phyloP scores from a whole-genome alignment of 306 rosid species.

The Bauhinia variegata region DNA sequence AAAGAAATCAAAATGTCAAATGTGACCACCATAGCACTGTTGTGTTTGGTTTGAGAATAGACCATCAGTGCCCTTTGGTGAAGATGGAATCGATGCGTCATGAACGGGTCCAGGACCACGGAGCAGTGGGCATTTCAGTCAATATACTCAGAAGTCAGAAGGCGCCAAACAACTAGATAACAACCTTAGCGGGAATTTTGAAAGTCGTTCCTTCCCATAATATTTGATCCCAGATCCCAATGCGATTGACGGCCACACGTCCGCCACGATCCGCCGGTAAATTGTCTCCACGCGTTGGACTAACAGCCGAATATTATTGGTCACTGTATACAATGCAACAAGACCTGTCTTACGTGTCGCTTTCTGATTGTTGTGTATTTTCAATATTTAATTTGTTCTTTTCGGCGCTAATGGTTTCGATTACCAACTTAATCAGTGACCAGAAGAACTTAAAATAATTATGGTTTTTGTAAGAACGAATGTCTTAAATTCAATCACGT shows the following conservation, averaged over 20 bases:
- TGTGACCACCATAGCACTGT: no score
- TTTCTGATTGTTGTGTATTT: slow-evolving; percentile 7
- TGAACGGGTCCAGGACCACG: no score
- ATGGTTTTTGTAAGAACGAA: background rate
- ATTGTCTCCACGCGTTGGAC: slow-evolving; percentile 10
- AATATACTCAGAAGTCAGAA: background rate
- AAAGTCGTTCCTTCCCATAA: slow-evolving; percentile 31
- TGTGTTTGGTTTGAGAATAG: no score
- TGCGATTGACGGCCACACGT: slow-evolving; percentile 27
- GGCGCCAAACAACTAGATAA: slow-evolving; percentile 25
- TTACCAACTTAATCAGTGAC: no score
- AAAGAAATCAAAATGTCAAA: no score
- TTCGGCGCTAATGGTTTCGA: background rate
- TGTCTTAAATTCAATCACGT: slow-evolving; percentile 38
- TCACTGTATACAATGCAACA: slow-evolving; percentile 30
- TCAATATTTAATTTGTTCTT: slow-evolving; percentile 17
- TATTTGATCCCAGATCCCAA: slow-evolving; percentile 2
- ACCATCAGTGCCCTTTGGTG: no score
- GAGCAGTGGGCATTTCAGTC: background rate
- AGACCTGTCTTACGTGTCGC: slow-evolving; percentile 16
- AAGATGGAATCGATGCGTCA: no score
- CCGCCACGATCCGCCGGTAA: slow-evolving; percentile 48
- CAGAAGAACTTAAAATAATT: no score
- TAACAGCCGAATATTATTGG: slow-evolving; percentile 19
- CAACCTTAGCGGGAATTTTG: slow-evolving; percentile 60